A percentile compares a stretch with the other conserved stretches of the same genome.
These are phyloP conservation scores for Kodamaea kakaduensis DNA, from an alignment of 805 yeast genomes.

Conservation along the genomic window DNA sequence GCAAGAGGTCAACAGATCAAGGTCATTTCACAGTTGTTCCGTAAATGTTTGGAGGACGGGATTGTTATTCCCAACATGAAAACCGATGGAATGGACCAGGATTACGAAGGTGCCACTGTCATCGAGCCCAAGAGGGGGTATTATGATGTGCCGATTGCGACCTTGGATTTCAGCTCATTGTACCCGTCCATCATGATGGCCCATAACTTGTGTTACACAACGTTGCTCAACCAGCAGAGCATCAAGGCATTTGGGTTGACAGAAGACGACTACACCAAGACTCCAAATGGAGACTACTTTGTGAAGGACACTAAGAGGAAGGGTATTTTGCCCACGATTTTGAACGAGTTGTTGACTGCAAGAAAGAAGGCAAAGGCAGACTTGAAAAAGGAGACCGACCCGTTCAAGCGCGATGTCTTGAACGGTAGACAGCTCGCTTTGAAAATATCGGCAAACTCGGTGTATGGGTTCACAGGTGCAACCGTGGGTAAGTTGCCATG, in stretches of 20 bases:
- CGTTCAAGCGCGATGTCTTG: conserved; percentile 86
- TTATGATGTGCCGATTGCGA: conserved; percentile 95
- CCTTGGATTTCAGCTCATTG: conserved; percentile 94
- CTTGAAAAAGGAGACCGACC: conserved; percentile 88
- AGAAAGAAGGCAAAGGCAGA: conserved; percentile 92
- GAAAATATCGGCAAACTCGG: conserved; percentile 96
- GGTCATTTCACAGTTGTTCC: conserved; percentile 89
- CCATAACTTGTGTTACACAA: conserved; percentile 93
- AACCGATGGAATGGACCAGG: conserved; percentile 78
- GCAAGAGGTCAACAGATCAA: conserved; percentile 97
- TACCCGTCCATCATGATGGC: conserved; percentile 99
- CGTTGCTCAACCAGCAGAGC: conserved; percentile 66
- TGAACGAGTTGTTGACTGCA: conserved; percentile 83
- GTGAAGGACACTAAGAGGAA: conserved; percentile 65
- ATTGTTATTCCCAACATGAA: conserved; percentile 89
- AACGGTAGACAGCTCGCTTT: conserved; percentile 97
- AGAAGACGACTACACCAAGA: conserved; percentile 72
- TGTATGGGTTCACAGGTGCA: conserved; percentile 98
- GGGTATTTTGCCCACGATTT: conserved; percentile 89
- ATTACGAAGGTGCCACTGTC: conserved; percentile 98
- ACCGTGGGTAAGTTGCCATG: conserved; percentile 97
- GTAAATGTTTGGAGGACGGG: conserved; percentile 85
- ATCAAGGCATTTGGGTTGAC: conserved; percentile 60
- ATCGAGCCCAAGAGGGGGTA: conserved; percentile 96
- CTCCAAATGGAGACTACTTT: conserved; percentile 92